Conservation (phyloP, 2,329 filamentous ascomycete species). For the Neoarthrinium moseri region DNA sequence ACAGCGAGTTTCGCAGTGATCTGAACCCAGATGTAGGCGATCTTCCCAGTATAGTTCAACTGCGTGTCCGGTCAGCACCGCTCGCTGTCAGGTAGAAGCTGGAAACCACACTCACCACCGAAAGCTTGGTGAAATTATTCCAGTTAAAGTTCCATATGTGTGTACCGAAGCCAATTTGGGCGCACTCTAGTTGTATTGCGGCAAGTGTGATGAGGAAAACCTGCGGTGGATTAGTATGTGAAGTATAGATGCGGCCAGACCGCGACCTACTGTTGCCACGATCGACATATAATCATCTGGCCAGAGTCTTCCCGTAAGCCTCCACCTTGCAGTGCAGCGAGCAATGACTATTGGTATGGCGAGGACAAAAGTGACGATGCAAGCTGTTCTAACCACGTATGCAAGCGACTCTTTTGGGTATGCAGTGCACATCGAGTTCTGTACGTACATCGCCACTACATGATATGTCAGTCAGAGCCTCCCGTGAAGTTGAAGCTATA, state of each 20-base stretch:
- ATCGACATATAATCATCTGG: conserved; percentile 4
- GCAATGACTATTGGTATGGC: neutral
- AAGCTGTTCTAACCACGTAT: neutral
- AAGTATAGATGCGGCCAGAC: neutral
- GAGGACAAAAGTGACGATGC: conserved; percentile 1
- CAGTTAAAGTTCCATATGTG: conserved; percentile 5
- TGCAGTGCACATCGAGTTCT: neutral
- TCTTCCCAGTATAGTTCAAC: neutral
- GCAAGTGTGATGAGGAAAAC: neutral
- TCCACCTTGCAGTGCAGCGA: conserved; percentile 1
- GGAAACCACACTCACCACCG: neutral
- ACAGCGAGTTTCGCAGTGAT: neutral
- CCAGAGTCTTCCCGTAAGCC: neutral
- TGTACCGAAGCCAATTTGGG: neutral
- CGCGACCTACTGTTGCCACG: neutral
- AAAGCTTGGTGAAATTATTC: neutral
- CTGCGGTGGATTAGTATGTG: neutral
- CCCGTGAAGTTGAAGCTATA: too few relatives aligned
- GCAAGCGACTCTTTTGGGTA: conserved; percentile 2
- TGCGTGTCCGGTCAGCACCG: neutral
- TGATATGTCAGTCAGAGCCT: too few relatives aligned
- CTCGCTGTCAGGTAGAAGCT: neutral
- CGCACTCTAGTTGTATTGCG: neutral
- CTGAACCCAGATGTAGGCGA: neutral
- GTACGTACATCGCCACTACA: neutral